Base-by-base conservation (phyloP, 208 protist genomes). In the Wallacemonas sp. region DNA sequence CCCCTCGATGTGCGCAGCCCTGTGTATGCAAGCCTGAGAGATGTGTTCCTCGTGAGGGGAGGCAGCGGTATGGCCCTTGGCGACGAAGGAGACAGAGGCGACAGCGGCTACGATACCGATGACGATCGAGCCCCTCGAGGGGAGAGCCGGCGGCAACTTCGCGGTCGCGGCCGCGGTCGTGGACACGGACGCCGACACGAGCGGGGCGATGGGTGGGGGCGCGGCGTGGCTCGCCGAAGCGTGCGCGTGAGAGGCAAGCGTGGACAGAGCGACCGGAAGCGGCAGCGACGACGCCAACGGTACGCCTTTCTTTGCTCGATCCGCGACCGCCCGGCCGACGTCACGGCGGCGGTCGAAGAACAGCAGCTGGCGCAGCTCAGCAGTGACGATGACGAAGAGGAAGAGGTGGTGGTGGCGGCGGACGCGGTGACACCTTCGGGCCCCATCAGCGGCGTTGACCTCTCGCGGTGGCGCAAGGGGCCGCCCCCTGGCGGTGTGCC, bases 1-100 rank as follows among this genome's bases (percentile, higher is more conserved):
- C 66, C 69, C 0, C 10, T 84, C 0, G 78, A 84, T 52, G 44
- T 84, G 36, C 42, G 17, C 57, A 84, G 73, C 45, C 73, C 73
- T 10, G 33, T 53, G n/a, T 84, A 80, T 42, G 66, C 63, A 0
- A 34, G 24, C 12, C 64, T 84, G 50, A 59, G 63, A 12, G 30
- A 61, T 8, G 37, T 80, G 0, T 80, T 84, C 58, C 36, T 19
- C 21, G 64, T 53, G 32, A 53, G 38, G 33, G 42, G 48, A 0
- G 32, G 30, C 13, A 21, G 19, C 12, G 17, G 44, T 32, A 48
- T 32, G 13, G 27, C 21, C 12, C 55, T 33, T n/a, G 45, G 48
- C 17, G 53, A 41, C 19, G 44, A 19, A 22, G 17, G 44, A 8
- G 32, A 33, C 29, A 26, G 10, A 29, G 36, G 17, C 5, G 52